A percentile compares a stretch with the other conserved stretches of the same genome.
phyloP scores from a whole-genome alignment of 805 yeast species.

The Kluyveromyces lactis region DNA sequence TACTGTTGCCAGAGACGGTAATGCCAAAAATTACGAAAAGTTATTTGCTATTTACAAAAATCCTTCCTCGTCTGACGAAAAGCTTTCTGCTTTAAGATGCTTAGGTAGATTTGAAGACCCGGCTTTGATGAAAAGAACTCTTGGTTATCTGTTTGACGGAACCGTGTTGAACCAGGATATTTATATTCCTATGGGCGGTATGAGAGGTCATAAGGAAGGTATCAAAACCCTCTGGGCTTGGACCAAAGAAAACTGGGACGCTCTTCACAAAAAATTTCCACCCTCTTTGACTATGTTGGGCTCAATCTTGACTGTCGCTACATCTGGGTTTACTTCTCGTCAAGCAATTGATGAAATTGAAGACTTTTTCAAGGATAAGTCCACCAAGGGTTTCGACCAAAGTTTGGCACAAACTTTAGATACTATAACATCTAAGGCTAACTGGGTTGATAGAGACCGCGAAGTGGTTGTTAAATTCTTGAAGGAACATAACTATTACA shows the following conservation, averaged over 20 bases:
- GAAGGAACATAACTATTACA: conserved; percentile 27
- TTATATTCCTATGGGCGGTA: conserved; percentile 67
- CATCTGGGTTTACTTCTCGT: conserved; percentile 51
- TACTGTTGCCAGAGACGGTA: conserved; percentile 60
- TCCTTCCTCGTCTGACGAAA: conserved; percentile 57
- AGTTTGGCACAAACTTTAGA: conserved; percentile 60
- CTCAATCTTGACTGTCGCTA: conserved; percentile 54
- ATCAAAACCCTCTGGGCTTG: conserved; percentile 65
- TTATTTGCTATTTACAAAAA: conserved; percentile 51
- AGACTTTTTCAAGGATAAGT: conserved; percentile 42
- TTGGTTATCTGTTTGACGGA: conserved; percentile 49
- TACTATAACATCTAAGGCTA: conserved; percentile 44
- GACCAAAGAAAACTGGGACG: conserved; percentile 68
- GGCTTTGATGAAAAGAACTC: conserved; percentile 46
- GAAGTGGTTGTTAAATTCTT: conserved; percentile 43
- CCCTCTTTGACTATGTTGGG: conserved; percentile 77
- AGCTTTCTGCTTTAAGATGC: conserved; percentile 57
- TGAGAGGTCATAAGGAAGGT: conserved; percentile 57
- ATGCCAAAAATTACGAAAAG: conserved; percentile 51
- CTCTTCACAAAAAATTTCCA: conserved; percentile 57
- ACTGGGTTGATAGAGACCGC: conserved; percentile 53
- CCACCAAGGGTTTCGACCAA: conserved; percentile 58
- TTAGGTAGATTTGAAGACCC: conserved; percentile 56
- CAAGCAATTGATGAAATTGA: conserved; percentile 45
- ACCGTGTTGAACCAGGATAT: conserved; percentile 63